Base-by-base conservation (phyloP, 129 eudicot genomes). In the Sambucus nigra region DNA sequence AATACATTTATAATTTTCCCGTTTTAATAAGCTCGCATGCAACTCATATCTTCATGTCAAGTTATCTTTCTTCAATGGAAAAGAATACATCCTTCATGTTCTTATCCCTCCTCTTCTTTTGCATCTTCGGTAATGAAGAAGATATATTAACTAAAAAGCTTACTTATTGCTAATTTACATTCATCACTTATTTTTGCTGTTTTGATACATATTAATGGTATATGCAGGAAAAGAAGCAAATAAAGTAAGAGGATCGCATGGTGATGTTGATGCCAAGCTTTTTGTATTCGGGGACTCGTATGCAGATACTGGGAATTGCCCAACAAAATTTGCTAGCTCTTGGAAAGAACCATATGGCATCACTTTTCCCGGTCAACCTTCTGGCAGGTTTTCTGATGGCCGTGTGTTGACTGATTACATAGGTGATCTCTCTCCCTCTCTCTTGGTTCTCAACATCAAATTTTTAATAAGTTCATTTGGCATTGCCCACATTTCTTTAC, bases 271-370 rank as follows among this genome's bases (percentile, higher is more conserved):
- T n/a, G 67, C 66, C 59, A 83, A 70, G 69, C 39, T 84, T 21
- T 84, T 84, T 63, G 94, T 80, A 51, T 84, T 80, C 18, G 94
- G 88, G 25, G 95, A 80, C 61, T 80, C 95, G 12, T 85, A 85
- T 48, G 95, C 66, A 1, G 95, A 85, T 59, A 75, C 89, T 0
- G 95, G 95, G 29, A 85, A 85, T 45, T 61, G 69, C 72, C 75
- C 75, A 22, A 65, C 59, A 38, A 21, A 83, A 24, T 23, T 46
- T 16, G 69, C 76, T 25, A 52, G 51, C 13, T 54, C 89, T 10
- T 85, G 95, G 95, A 70, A 67, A 40, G 31, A 65, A 23, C 95
- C 95, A 0, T 85, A 80, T 50, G 95, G 95, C 16, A 49, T 60
- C 55, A 80, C 81, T 55, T 85, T 65, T 56, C 95, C 95, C 2